Evolutionary conservation across 78 protist genomes (phyloP).

Genomic region (Dictyostelium citrinum): DNA sequence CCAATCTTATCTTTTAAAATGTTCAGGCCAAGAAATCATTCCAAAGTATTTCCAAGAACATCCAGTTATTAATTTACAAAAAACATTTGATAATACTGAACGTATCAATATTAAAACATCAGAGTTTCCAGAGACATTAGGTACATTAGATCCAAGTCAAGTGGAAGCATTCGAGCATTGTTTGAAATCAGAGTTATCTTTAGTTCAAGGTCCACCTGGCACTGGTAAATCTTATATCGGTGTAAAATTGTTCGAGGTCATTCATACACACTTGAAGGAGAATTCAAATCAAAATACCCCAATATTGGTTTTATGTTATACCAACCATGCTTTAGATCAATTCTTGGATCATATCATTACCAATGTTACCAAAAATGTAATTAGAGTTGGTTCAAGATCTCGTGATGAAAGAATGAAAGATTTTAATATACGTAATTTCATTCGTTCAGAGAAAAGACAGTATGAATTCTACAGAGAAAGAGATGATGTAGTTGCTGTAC

Average conservation of each 20-base stretch:
- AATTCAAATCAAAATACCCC: neutral
- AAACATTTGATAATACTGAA: slow-evolving; percentile 6
- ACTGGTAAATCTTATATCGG: slow-evolving; percentile 92
- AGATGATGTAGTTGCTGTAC: neutral
- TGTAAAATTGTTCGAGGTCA: slow-evolving; percentile 12
- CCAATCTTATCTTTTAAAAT: slow-evolving; percentile 8
- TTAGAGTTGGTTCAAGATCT: slow-evolving; percentile 45
- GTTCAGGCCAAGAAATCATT: neutral
- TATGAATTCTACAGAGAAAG: neutral
- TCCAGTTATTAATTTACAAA: neutral
- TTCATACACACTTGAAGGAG: neutral
- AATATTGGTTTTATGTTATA: slow-evolving; percentile 81
- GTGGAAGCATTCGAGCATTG: slow-evolving; percentile 39
- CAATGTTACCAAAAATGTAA: neutral
- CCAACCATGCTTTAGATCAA: slow-evolving; percentile 95
- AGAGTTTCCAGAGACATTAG: neutral
- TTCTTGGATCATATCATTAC: slow-evolving; percentile 73
- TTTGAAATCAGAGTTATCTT: slow-evolving; percentile 43
- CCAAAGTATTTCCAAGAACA: slow-evolving; percentile 7
- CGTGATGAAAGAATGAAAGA: slow-evolving; percentile 19
- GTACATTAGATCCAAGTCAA: slow-evolving; percentile 47
- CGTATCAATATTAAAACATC: neutral
- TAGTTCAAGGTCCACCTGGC: slow-evolving; percentile 95
- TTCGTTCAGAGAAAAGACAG: neutral
- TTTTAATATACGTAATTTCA: slow-evolving; percentile 21